phyloP scores from a whole-genome alignment of 176 grass and related monocot species.

The Coix lacrymajobi region DNA sequence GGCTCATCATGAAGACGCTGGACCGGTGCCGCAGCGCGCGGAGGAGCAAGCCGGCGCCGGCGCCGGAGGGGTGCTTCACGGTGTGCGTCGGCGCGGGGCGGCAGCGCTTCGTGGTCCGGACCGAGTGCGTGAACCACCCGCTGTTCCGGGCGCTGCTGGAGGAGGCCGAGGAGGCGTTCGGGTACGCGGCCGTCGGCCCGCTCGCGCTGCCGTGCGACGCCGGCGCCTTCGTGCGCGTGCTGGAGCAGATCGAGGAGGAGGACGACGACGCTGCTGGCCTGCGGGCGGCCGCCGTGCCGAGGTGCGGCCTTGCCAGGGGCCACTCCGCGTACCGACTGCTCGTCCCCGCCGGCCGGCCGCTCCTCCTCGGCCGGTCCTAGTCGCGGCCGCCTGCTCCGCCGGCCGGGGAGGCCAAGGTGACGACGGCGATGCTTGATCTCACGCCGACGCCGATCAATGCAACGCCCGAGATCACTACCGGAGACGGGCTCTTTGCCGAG shows the following conservation, averaged over 20 bases:
- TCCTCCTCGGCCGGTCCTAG: conserved; percentile 2
- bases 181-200: conserved; percentile 46
- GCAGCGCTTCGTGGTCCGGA: conserved; percentile 51
- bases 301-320: conserved; percentile 17
- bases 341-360: neutral
- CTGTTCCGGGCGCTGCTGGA: conserved; percentile 51
- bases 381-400: too few relatives aligned
- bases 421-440: neutral
- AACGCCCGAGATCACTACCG: neutral
- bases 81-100: conserved; percentile 42
- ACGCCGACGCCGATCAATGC: neutral
- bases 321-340: conserved; percentile 34
- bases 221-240: conserved; percentile 32
- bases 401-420: neutral
- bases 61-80: conserved; percentile 34
- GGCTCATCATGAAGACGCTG: conserved; percentile 51
- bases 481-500: too few relatives aligned
- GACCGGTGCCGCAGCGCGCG: conserved; percentile 33
- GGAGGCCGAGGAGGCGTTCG: conserved; percentile 52
- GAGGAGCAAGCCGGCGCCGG: neutral
- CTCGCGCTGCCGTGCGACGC: conserved; percentile 53
- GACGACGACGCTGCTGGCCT: neutral
- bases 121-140: conserved; percentile 45
- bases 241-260: conserved; percentile 56
- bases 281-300: neutral